Conservation (phyloP, 805 yeast species). For the Wickerhamomyces bovis region DNA sequence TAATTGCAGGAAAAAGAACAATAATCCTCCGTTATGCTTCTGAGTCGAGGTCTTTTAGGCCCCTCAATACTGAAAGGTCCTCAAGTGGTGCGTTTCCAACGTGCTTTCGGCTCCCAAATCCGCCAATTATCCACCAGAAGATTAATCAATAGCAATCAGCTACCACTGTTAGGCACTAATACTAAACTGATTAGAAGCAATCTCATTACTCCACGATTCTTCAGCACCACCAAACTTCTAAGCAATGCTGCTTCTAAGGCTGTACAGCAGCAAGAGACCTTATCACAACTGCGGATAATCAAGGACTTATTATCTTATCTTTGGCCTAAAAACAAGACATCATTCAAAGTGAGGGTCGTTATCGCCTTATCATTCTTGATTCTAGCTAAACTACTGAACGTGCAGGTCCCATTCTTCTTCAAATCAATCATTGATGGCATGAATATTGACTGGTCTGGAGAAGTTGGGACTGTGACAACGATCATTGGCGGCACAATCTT, state of each 20-base stretch:
- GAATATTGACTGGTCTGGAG: constrained; percentile 80
- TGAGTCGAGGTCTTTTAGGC: neutral
- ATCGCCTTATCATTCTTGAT: constrained; percentile 70
- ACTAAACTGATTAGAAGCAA: neutral
- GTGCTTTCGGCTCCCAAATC: neutral
- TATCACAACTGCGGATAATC: constrained; percentile 46
- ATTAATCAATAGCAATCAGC: neutral
- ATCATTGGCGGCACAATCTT: constrained; percentile 63
- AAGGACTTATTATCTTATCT: constrained; percentile 60
- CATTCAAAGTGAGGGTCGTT: constrained; percentile 67
- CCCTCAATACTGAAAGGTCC: neutral
- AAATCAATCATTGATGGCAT: constrained; percentile 82
- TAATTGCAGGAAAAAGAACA: neutral
- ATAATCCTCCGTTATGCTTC: neutral
- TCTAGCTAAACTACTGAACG: constrained; percentile 79
- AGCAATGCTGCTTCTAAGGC: neutral
- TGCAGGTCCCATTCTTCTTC: constrained; percentile 94
- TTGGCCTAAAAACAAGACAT: constrained; percentile 73
- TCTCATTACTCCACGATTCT: neutral
- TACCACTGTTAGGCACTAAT: neutral
- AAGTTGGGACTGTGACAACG: constrained; percentile 58
- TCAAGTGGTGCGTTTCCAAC: neutral
- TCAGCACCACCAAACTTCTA: neutral
- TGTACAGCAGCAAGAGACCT: constrained; percentile 13
- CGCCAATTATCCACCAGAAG: neutral